Base-by-base conservation (phyloP, 805 yeast species). In the Barnettozyma populi region DNA sequence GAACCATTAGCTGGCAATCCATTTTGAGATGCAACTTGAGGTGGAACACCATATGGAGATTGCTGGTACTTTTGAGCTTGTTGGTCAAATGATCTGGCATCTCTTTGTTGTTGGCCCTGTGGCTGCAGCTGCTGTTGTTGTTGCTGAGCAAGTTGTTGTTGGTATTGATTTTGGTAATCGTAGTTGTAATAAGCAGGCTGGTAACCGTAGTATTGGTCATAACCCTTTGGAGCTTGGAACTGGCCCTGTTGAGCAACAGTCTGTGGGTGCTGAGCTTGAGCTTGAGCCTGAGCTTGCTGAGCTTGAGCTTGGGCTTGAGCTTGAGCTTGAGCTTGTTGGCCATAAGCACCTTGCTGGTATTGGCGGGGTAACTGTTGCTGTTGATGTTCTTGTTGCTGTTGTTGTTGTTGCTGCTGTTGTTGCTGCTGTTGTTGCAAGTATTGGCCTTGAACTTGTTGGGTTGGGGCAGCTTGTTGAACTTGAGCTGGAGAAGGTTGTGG, bases 201-300 rank as follows among this genome's bases (percentile, higher is more conserved):
- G 52, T 29, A 55, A 31, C 53, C 58, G 46, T 52, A 57, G 47
- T 43, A 55, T 49, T 63, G 63, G 40, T 70, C 72, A 42, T 66
- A 64, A 45, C 68, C 72, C 48, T 64, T 57, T 45, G 65, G 61
- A 46, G 40, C 52, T 44, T 51, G 57, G 24, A 43, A 45, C 35
- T 45, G 50, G 27, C 41, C 45, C 43, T 46, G 43, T 50, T 44
- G 46, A 14, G 27, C 35, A 48, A 24, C 51, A 43, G 40, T 47
- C 40, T 46, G 52, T 41, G 54, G 57, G 48, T 52, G 57, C 41
- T 49, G 53, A n/a, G n/a, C n/a, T n/a, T n/a, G n/a, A n/a, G n/a
- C n/a, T 46, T 60, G 67, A 32, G 7, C 36, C 20, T 52, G 54
- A 36, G 54, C 58, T 38, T 57, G 61, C 25, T 60, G 67, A 32